Evolutionary conservation across 148 eudicot species (phyloP).

Genomic region (Nepenthes gracilis): DNA sequence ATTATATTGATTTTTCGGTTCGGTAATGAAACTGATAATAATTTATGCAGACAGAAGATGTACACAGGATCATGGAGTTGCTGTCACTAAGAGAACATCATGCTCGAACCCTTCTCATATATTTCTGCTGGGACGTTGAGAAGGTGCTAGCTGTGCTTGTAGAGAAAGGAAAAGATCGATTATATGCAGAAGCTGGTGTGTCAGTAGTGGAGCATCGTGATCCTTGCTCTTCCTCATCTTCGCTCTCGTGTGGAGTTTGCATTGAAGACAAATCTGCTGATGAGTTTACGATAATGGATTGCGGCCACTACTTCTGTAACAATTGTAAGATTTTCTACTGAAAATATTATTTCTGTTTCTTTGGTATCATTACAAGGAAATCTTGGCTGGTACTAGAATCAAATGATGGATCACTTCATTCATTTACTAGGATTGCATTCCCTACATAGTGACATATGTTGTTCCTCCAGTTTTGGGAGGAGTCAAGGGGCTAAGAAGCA

Average conservation of each 20-base stretch:
- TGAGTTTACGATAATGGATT: conserved; percentile 51
- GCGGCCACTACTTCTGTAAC: conserved; percentile 69
- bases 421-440: too few species aligned
- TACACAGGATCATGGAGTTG: conserved; percentile 60
- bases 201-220: conserved; percentile 16
- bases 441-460: too few species aligned
- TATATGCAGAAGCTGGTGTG: conserved; percentile 52
- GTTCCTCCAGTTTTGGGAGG: too few species aligned
- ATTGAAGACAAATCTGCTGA: conserved; percentile 35
- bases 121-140: conserved; percentile 73
- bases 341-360: background rate
- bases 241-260: conserved; percentile 37
- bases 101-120: conserved; percentile 70
- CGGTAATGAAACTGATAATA: background rate
- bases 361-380: background rate
- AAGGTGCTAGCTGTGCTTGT: conserved; percentile 36
- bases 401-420: too few species aligned
- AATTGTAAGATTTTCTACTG: conserved; percentile 30
- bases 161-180: conserved; percentile 41
- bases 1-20: too few species aligned
- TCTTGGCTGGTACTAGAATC: too few species aligned
- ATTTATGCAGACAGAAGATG: conserved; percentile 46
- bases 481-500: too few species aligned
- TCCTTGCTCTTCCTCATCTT: conserved; percentile 19
- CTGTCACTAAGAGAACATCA: conserved; percentile 64